phyloP scores from a whole-genome alignment of 345 rosid species.

The Hirschfeldia incana region DNA sequence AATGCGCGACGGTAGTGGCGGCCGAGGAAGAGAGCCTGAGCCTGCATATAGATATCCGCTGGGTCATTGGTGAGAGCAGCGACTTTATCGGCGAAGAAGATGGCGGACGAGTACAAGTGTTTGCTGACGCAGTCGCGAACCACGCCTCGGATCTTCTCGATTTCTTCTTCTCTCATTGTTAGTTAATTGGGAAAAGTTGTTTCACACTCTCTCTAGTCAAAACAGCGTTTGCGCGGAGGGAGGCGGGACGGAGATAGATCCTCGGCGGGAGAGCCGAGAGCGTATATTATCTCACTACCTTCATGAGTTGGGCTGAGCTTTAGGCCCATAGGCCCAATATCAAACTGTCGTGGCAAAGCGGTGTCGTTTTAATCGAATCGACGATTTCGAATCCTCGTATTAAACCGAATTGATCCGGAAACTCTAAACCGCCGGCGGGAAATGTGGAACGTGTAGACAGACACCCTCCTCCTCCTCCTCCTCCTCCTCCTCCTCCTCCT shows the following conservation, averaged over 20 bases:
- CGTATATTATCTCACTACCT: neutral
- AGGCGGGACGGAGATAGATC: constrained; percentile 13
- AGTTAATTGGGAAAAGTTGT: neutral
- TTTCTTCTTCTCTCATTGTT: constrained; percentile 83
- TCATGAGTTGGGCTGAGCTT: too few relatives aligned
- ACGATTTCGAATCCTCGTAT: too few relatives aligned
- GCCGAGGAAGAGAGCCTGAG: constrained; percentile 92
- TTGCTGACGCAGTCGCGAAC: constrained; percentile 44
- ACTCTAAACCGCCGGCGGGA: too few relatives aligned
- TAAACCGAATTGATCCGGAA: too few relatives aligned
- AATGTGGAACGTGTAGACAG: too few relatives aligned
- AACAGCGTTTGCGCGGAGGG: neutral
- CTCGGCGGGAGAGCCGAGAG: constrained; percentile 22
- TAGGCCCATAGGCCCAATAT: too few relatives aligned
- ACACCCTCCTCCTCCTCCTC: too few relatives aligned
- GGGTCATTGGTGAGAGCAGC: constrained; percentile 83
- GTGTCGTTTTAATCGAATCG: neutral
- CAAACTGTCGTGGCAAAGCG: too few relatives aligned
- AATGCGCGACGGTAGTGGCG: constrained; percentile 95
- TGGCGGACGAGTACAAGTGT: constrained; percentile 92
- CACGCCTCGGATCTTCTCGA: constrained; percentile 87
- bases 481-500: too few relatives aligned
- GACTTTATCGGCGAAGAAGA: constrained; percentile 91
- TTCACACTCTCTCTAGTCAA: neutral
- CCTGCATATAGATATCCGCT: constrained; percentile 88